Evolutionary conservation across 2,329 filamentous ascomycete species (phyloP).

Genomic region (Basipetospora chlamydospora): DNA sequence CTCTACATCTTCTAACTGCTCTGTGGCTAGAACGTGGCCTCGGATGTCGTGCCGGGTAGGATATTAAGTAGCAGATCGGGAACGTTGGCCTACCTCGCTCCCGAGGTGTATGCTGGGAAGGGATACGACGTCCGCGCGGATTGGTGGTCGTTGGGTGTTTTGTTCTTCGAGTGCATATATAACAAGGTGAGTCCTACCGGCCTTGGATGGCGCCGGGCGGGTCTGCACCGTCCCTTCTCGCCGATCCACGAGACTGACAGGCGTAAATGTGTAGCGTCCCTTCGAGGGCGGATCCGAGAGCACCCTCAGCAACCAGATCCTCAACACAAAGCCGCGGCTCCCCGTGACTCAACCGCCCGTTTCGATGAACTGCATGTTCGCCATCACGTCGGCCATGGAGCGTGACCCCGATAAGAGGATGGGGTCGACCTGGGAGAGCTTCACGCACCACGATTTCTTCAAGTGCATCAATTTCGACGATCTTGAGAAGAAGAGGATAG

Average conservation of each 20-base stretch:
- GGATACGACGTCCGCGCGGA: slow-evolving; percentile 86
- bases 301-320: slow-evolving; percentile 64
- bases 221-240: too few species aligned
- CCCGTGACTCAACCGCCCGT: slow-evolving; percentile 89
- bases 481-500: slow-evolving; percentile 73
- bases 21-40: slow-evolving; percentile 76
- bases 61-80: slow-evolving; percentile 89
- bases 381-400: slow-evolving; percentile 72
- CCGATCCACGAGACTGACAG: not conserved
- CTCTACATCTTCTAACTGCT: too few species aligned
- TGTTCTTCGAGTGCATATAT: slow-evolving; percentile 99
- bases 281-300: slow-evolving; percentile 85
- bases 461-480: slow-evolving; percentile 68
- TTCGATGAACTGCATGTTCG: slow-evolving; percentile 73
- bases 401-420: slow-evolving; percentile 68
- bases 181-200: slow-evolving; percentile 65
- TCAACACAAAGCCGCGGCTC: slow-evolving; percentile 69
- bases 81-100: slow-evolving; percentile 86
- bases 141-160: slow-evolving; percentile 95
- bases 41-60: slow-evolving; percentile 73
- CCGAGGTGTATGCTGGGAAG: slow-evolving; percentile 82
- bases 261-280: slow-evolving; percentile 46
- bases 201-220: too few species aligned
- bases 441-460: slow-evolving; percentile 84
- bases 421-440: slow-evolving; percentile 74